Percentiles rank a stretch among this genome's conserved stretches.
phyloP scores from a whole-genome alignment of 192 early-diverging fungal species.

The Umbelopsis ramanniana region DNA sequence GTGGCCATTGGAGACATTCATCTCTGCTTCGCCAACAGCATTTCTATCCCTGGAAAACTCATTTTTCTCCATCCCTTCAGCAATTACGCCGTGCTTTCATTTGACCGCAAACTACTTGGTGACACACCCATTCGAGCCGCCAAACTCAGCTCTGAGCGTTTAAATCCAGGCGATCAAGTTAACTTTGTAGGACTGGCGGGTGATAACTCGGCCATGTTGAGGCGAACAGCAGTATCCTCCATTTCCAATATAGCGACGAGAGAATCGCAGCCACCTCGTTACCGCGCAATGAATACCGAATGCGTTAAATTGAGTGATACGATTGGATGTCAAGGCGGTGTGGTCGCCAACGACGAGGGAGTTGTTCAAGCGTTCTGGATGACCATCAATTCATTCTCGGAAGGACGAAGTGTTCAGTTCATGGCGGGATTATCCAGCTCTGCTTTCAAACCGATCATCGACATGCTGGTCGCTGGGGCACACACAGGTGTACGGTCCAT shows the following conservation, averaged over 20 bases:
- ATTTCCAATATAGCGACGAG: constrained; percentile 61
- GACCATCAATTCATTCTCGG: constrained; percentile 66
- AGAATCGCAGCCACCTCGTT: constrained; percentile 66
- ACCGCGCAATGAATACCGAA: constrained; percentile 55
- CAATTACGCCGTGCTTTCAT: constrained; percentile 85
- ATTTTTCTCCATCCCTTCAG: constrained; percentile 85
- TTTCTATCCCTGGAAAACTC: constrained; percentile 80
- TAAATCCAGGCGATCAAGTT: constrained; percentile 64
- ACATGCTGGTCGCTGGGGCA: constrained; percentile 50
- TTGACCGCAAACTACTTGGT: constrained; percentile 71
- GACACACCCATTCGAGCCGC: constrained; percentile 68
- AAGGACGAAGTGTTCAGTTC: constrained; percentile 55
- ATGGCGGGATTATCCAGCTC: constrained; percentile 60
- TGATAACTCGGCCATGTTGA: constrained; percentile 55
- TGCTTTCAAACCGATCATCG: constrained; percentile 47
- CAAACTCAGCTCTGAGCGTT: constrained; percentile 53
- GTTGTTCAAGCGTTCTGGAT: constrained; percentile 67
- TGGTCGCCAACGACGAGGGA: constrained; percentile 63
- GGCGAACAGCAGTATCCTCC: constrained; percentile 60
- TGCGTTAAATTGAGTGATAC: constrained; percentile 67
- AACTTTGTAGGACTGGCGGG: constrained; percentile 59
- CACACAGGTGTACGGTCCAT: constrained; percentile 55
- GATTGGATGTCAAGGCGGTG: constrained; percentile 68
- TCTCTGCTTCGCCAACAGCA: constrained; percentile 80
- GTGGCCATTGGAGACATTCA: constrained; percentile 74